These are phyloP conservation scores for Xylariomycetidae sp. DNA, from an alignment of 2,329 filamentous ascomycete species.

Conservation along the genomic window DNA sequence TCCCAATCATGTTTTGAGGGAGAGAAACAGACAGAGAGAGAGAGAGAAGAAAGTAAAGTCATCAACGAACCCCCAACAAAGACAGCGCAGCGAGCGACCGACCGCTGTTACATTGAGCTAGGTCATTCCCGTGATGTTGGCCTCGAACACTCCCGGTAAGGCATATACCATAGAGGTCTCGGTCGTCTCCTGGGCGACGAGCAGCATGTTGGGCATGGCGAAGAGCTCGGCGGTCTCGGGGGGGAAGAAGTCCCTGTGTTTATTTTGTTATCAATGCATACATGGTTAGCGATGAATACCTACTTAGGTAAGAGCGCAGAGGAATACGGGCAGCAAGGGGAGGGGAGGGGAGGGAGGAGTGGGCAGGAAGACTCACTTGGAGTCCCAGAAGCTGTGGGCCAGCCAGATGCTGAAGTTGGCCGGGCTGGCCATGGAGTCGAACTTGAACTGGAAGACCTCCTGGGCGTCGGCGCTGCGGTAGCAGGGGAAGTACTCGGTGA, in stretches of 20 bases:
- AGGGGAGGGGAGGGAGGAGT: background rate
- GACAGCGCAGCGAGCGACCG: too few relatives aligned
- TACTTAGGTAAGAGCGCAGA: background rate
- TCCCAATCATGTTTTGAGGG: too few relatives aligned
- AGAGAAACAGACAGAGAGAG: too few relatives aligned
- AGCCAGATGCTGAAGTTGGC: slow-evolving; percentile 12
- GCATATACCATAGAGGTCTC: slow-evolving; percentile 9
- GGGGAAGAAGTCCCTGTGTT: slow-evolving; percentile 10
- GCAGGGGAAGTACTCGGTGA: slow-evolving; percentile 9
- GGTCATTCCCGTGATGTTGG: slow-evolving; percentile 12
- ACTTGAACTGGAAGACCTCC: slow-evolving; percentile 15
- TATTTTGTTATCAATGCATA: slow-evolving; percentile 2
- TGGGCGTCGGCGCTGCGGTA: background rate
- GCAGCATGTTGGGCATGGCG: slow-evolving; percentile 10
- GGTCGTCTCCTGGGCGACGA: slow-evolving; percentile 2
- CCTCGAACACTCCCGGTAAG: slow-evolving; percentile 5
- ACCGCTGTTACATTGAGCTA: too few relatives aligned
- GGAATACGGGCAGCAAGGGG: too few relatives aligned
- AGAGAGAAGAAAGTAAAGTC: too few relatives aligned
- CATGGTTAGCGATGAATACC: background rate
- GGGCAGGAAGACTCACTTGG: slow-evolving; percentile 9
- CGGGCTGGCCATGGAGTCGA: slow-evolving; percentile 8
- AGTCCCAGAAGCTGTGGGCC: slow-evolving; percentile 13
- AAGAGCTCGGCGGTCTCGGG: slow-evolving; percentile 12
- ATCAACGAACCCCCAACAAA: too few relatives aligned